A percentile compares a stretch with the other conserved stretches of the same genome.
Conservation (phyloP, 495 filamentous ascomycete species). For the Penicillium herquei region DNA sequence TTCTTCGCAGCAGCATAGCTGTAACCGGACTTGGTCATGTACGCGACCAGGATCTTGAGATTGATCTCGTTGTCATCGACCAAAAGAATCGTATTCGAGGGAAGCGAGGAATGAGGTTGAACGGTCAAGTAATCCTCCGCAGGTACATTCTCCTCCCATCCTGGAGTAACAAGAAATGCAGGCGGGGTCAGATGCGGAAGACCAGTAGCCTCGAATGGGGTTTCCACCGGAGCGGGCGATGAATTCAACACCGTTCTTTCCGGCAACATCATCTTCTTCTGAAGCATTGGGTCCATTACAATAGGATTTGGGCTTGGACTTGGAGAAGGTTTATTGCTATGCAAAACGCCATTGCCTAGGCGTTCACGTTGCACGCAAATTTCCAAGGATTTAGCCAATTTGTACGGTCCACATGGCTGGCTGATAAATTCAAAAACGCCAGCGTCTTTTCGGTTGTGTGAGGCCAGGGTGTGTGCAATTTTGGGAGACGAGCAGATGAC, state of each 20-base stretch:
- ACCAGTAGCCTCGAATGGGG: neutral
- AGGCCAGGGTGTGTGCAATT: conserved; percentile 26
- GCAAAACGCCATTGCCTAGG: neutral
- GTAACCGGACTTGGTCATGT: conserved; percentile 41
- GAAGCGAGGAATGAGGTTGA: conserved; percentile 5
- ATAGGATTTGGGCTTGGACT: neutral
- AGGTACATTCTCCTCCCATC: neutral
- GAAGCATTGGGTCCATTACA: too few relatives aligned
- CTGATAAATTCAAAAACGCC: conserved; percentile 29
- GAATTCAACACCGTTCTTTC: neutral
- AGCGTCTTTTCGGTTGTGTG: conserved; percentile 7
- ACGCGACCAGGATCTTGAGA: conserved; percentile 23
- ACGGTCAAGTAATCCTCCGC: conserved; percentile 4
- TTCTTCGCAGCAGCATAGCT: conserved; percentile 39
- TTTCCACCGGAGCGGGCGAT: neutral
- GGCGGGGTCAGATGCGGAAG: neutral
- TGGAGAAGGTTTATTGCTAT: neutral
- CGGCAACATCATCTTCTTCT: too few relatives aligned
- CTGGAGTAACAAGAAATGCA: neutral
- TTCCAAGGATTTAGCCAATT: conserved; percentile 24
- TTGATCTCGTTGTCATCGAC: conserved; percentile 43
- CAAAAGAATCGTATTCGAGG: conserved; percentile 17
- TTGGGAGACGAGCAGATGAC: conserved; percentile 30
- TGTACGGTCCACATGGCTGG: conserved; percentile 33
- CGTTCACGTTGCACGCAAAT: conserved; percentile 24